Percentiles rank a stretch among this genome's conserved stretches.
phyloP scores from a whole-genome alignment of 2,329 filamentous ascomycete species.

The Pseudogymnoascus sp. region DNA sequence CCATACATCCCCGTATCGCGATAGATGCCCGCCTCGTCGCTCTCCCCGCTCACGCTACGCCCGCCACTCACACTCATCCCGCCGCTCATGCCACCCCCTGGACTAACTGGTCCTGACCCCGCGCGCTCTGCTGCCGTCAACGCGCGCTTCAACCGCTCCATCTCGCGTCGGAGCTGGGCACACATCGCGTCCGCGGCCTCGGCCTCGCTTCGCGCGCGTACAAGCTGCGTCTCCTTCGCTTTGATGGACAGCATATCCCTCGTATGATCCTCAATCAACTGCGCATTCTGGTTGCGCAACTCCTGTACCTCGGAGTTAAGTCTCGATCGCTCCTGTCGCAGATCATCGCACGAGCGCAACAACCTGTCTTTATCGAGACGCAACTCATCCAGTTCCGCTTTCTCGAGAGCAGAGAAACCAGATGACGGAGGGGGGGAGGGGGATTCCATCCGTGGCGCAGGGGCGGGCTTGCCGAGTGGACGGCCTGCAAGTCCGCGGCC shows the following conservation, averaged over 20 bases:
- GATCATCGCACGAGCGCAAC: conserved; percentile 66
- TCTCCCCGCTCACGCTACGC: conserved; percentile 38
- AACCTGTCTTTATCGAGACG: conserved; percentile 76
- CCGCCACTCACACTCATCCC: conserved; percentile 35
- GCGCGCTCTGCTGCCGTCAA: conserved; percentile 54
- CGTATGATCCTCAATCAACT: conserved; percentile 94
- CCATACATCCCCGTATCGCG: conserved; percentile 38
- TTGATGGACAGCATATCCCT: conserved; percentile 93
- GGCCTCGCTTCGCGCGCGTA: conserved; percentile 81
- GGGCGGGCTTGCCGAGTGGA: conserved; percentile 69
- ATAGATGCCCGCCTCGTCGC: conserved; percentile 54
- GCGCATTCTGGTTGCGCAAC: conserved; percentile 92
- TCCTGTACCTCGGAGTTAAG: conserved; percentile 84
- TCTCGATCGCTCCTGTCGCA: conserved; percentile 73
- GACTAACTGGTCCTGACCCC: conserved; percentile 28
- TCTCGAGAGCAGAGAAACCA: conserved; percentile 70
- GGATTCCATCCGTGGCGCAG: conserved; percentile 43
- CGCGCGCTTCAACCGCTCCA: conserved; percentile 89
- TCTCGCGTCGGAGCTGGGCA: conserved; percentile 75
- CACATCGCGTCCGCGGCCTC: conserved; percentile 83
- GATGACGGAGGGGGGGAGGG: conserved; percentile 47
- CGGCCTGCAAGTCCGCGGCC: conserved; percentile 71
- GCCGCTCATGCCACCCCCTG: conserved; percentile 15
- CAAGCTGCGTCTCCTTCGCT: conserved; percentile 94
- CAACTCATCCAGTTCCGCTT: conserved; percentile 86